Base-by-base conservation (phyloP, 2,329 filamentous ascomycete genomes). In the Chrysoporthe deuterocubensis region DNA sequence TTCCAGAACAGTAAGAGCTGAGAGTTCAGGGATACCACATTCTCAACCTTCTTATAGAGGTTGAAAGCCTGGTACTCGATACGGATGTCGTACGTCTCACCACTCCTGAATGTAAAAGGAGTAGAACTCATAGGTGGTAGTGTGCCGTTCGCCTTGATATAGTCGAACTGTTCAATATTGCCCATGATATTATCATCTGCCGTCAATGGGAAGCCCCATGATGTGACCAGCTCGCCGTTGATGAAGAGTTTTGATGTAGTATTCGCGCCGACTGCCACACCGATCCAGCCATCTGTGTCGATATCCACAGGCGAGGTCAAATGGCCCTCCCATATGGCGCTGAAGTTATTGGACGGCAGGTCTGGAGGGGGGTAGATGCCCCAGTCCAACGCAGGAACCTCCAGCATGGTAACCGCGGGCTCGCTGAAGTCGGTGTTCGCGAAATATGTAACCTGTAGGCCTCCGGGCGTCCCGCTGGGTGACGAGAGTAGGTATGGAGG, bases 1-100 rank as follows among this genome's bases (percentile, higher is more conserved):
- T 82, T 83, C 81, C 81, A 82, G 71, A 82, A 82, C 0, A 83
- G 71, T 9, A 80, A 68, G 2, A 82, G 73, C 68, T 82, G 78
- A 0, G 80, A 78, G 64, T 82, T 82, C 1, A 82, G 71, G 0
- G 79, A 80, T 50, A 76, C 76, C 0, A 77, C 72, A 62, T 81
- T 82, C 57, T 77, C 80, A 37, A 75, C 74, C 61, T 78, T 80
- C 66, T 78, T 78, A 70, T 75, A 76, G 0, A 78, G 71, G 59
- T 81, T 81, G 72, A 77, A 82, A 13, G 80, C 78, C 62, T 81
- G 79, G 65, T 79, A 82, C 69, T 81, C 79, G 58, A 83, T 75
- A 8, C 79, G 77, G 34, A 82, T 75, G 26, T 74, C 72, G 70
- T 82, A 78, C 0, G 43, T 72, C 9, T 70, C 72, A 2, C 74